Evolutionary conservation across 768 basidiomycete genomes (phyloP), one percentile per base, ranked within the genome.

Genomic region (Thelephora aurantiotincta): DNA sequence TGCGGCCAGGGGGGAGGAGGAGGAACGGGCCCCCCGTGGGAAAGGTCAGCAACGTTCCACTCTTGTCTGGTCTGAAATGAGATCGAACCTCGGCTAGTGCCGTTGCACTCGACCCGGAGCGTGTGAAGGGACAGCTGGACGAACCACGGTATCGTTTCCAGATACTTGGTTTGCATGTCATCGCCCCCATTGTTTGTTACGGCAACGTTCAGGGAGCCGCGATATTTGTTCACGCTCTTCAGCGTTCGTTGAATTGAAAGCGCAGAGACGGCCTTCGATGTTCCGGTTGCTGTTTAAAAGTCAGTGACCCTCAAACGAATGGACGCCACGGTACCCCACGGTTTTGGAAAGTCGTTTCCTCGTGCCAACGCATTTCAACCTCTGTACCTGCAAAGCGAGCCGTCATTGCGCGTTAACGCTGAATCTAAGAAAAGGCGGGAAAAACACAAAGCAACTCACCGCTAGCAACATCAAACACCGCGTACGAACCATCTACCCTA

Each of bases 141-240:
- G 57, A 91, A 80, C 80, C 92, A 94, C 3, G 94, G 96, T 73
- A 93, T 81, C 1, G 84, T 85, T 64, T 98, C 96, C 38, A 92
- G 73, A 62, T 93, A 96, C 7, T 81, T 61, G 0, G 81, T 69
- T 16, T 67, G 60, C 18, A 77, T 53, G 1, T 68, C 53, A 5
- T 63, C 58, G 16, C 64, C 52, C 35, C 65, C 66, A 51, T 76
- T 70, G 57, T 94, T 96, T 5, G 58, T 69, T 45, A 97, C 60
- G 19, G 71, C 67, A 11, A 93, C 62, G 38, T 72, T 72, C 16
- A 99, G 77, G 13, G 74, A 69, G 3, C 90, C 92, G 41, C 71
- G 74, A 9, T 80, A 81, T 60, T 93, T 91, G 46, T 75, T 80
- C 11, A 77, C 70, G 16, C 89, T 85, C 35, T 72, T 73, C 18